Percentiles rank a stretch among this genome's conserved stretches.
Conservation (phyloP, 2,329 filamentous ascomycete genomes). For the Pestalotiopsis sp. region DNA sequence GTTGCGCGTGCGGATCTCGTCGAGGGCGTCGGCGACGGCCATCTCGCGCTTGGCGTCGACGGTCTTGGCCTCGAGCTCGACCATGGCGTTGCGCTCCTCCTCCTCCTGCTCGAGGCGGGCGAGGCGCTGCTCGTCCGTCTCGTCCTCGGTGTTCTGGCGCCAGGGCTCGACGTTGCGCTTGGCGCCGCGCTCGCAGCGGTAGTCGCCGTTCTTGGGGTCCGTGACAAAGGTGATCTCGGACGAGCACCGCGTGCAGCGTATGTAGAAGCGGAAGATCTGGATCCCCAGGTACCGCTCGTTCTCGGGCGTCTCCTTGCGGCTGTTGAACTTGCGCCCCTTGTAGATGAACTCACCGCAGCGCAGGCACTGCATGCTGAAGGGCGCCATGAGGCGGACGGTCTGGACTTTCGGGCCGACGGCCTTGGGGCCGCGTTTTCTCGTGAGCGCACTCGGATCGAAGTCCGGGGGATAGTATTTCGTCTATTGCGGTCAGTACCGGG, state of each 20-base stretch:
- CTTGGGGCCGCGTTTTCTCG: slow-evolving; percentile 70
- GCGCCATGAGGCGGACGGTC: slow-evolving; percentile 88
- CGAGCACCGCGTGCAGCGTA: slow-evolving; percentile 83
- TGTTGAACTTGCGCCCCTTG: slow-evolving; percentile 94
- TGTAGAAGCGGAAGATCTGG: slow-evolving; percentile 87
- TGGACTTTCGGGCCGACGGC: slow-evolving; percentile 78
- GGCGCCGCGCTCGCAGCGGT: slow-evolving; percentile 75
- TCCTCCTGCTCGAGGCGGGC: slow-evolving; percentile 81
- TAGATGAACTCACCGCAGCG: slow-evolving; percentile 76
- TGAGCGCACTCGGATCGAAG: slow-evolving; percentile 86
- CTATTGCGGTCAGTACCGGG: slow-evolving; percentile 13
- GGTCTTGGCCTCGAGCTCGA: slow-evolving; percentile 91
- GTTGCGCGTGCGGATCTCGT: slow-evolving; percentile 92
- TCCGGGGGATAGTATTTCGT: slow-evolving; percentile 70
- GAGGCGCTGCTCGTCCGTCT: slow-evolving; percentile 85
- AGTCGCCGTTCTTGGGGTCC: slow-evolving; percentile 90
- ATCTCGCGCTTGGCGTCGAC: slow-evolving; percentile 92
- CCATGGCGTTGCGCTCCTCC: slow-evolving; percentile 88
- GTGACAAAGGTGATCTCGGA: slow-evolving; percentile 92
- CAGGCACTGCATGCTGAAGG: slow-evolving; percentile 61
- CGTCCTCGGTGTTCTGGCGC: slow-evolving; percentile 62
- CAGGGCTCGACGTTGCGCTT: slow-evolving; percentile 94
- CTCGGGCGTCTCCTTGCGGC: slow-evolving; percentile 85
- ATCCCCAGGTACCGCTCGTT: slow-evolving; percentile 90
- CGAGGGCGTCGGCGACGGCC: slow-evolving; percentile 92